These are phyloP conservation scores for Xylaria cubensis DNA, from an alignment of 495 filamentous ascomycete species.

Conservation along the genomic window DNA sequence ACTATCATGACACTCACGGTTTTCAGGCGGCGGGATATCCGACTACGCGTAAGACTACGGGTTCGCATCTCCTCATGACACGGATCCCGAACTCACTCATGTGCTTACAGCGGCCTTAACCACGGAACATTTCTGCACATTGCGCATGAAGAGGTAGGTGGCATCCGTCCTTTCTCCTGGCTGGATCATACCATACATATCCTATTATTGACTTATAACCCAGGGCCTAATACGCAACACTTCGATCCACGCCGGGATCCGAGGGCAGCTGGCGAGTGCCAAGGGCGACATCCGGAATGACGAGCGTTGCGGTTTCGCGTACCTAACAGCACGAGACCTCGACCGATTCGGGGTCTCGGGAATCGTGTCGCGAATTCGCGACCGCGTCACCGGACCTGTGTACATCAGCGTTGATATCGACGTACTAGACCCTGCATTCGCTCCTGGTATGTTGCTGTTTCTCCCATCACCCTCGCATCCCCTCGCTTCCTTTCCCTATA, in stretches of 20 bases:
- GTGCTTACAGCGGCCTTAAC: conserved; percentile 68
- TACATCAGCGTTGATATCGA: conserved; percentile 92
- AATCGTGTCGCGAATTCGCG: conserved; percentile 76
- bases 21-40: conserved; percentile 46
- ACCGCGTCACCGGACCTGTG: conserved; percentile 72
- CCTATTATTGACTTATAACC: conserved; percentile 43
- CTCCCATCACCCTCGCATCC: conserved; percentile 51
- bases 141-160: conserved; percentile 49
- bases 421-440: conserved; percentile 77
- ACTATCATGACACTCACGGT: background rate
- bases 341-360: conserved; percentile 75
- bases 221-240: conserved; percentile 81
- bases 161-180: background rate
- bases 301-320: conserved; percentile 80
- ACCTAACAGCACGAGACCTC: conserved; percentile 81
- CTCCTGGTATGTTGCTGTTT: conserved; percentile 39
- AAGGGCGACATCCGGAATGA: conserved; percentile 80
- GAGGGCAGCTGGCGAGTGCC: conserved; percentile 73
- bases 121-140: conserved; percentile 74
- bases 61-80: background rate
- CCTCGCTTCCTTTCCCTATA: background rate
- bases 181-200: background rate
- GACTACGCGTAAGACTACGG: conserved; percentile 46
- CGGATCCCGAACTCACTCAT: background rate
- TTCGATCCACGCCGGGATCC: conserved; percentile 85